A percentile compares a stretch with the other conserved stretches of the same genome.
Conservation (phyloP, 2,329 filamentous ascomycete species). For the Ascochyta clinopodiicola region DNA sequence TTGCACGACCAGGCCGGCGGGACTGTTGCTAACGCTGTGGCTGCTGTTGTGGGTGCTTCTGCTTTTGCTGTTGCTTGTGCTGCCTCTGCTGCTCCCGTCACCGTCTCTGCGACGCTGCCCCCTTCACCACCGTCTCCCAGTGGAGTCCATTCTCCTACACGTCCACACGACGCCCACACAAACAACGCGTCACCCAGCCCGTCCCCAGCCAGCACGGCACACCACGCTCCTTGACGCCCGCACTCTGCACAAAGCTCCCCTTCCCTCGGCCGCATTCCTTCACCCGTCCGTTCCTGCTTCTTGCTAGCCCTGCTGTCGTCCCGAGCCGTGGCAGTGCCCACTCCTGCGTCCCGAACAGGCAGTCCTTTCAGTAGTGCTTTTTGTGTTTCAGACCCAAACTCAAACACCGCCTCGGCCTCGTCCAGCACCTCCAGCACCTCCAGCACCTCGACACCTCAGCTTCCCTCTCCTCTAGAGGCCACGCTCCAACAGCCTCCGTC, state of each 20-base stretch:
- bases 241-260: background rate
- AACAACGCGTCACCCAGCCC: slow-evolving; percentile 4
- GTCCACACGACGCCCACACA: background rate
- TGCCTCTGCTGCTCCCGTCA: background rate
- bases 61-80: no score
- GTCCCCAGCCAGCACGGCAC: background rate
- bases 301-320: background rate
- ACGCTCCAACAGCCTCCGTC: background rate
- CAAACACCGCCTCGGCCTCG: background rate
- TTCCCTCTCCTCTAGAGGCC: background rate
- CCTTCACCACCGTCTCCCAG: slow-evolving; percentile 27
- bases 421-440: background rate
- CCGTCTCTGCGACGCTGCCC: slow-evolving; percentile 24
- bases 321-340: slow-evolving; percentile 4
- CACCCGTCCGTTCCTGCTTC: background rate
- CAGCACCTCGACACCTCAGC: background rate
- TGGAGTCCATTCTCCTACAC: background rate
- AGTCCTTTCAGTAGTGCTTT: slow-evolving; percentile 4
- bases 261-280: slow-evolving; percentile 3
- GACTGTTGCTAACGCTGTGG: background rate
- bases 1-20: no score
- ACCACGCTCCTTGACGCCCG: slow-evolving; percentile 7
- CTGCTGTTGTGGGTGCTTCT: background rate
- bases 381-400: slow-evolving; percentile 11
- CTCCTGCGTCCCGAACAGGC: background rate